These are phyloP conservation scores for Lentinula detonsa DNA, from an alignment of 768 basidiomycete genomes.

Conservation along the genomic window DNA sequence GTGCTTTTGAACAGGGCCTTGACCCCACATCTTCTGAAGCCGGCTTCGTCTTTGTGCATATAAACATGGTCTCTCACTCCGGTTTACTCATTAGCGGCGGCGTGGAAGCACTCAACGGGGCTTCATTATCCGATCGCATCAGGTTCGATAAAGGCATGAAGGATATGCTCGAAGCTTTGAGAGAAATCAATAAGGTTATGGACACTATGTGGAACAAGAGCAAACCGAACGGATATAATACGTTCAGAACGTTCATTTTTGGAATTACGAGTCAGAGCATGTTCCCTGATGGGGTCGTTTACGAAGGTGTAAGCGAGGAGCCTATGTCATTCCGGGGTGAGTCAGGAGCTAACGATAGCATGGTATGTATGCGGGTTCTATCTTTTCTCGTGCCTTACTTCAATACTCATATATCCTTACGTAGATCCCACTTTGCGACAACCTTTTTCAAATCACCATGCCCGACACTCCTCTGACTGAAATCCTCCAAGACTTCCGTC, in stretches of 20 bases:
- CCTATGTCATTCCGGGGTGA: slow-evolving; percentile 25
- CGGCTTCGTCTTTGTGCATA: slow-evolving; percentile 20
- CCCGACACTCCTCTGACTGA: slow-evolving; percentile 22
- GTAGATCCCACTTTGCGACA: slow-evolving; percentile 26
- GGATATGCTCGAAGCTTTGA: slow-evolving; percentile 12
- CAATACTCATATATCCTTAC: background rate
- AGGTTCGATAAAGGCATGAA: slow-evolving; percentile 17
- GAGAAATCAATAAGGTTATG: slow-evolving; percentile 13
- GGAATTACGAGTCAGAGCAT: slow-evolving; percentile 23
- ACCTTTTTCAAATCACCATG: slow-evolving; percentile 22
- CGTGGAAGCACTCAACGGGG: slow-evolving; percentile 16
- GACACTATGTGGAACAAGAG: slow-evolving; percentile 23
- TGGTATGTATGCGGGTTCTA: background rate
- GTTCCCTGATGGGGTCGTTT: slow-evolving; percentile 26
- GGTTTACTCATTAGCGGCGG: slow-evolving; percentile 18
- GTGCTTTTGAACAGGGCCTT: slow-evolving; percentile 24
- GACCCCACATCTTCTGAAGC: slow-evolving; percentile 18
- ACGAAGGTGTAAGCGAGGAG: slow-evolving; percentile 24
- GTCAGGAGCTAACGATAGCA: slow-evolving; percentile 22
- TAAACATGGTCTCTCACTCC: slow-evolving; percentile 23
- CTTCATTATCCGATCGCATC: slow-evolving; percentile 12
- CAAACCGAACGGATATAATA: slow-evolving; percentile 23
- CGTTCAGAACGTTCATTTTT: slow-evolving; percentile 27
- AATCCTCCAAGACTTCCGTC: slow-evolving; percentile 23
- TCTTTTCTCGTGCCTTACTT: background rate